These are phyloP conservation scores for Epichloe gansuensis DNA, from an alignment of 2,329 filamentous ascomycete genomes.

Conservation along the genomic window DNA sequence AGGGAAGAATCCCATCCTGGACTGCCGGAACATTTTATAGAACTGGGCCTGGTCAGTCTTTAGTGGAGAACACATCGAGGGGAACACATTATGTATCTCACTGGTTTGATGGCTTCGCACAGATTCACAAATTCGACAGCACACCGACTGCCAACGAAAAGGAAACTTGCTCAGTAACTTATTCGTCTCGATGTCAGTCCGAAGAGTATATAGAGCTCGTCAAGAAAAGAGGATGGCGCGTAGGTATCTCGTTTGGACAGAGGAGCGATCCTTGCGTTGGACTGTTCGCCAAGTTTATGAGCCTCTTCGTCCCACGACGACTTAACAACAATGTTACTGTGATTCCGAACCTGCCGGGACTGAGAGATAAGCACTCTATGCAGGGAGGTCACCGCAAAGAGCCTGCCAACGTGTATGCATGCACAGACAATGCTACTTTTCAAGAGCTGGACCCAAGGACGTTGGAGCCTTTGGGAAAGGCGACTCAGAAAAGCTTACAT, in stretches of 20 bases:
- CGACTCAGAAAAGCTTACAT: constrained; percentile 48
- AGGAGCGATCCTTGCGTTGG: constrained; percentile 61
- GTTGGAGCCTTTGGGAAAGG: constrained; percentile 56
- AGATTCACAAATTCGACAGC: constrained; percentile 62
- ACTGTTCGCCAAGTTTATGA: constrained; percentile 59
- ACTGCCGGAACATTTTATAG: constrained; percentile 60
- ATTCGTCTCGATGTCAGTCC: constrained; percentile 58
- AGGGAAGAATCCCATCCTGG: constrained; percentile 57
- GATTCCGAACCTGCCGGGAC: constrained; percentile 49
- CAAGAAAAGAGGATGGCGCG: constrained; percentile 42
- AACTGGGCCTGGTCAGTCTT: constrained; percentile 57
- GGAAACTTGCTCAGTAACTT: constrained; percentile 36
- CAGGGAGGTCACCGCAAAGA: constrained; percentile 22
- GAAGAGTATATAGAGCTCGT: constrained; percentile 50
- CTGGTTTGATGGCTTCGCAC: constrained; percentile 71
- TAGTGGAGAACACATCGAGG: constrained; percentile 42
- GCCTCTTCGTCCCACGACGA: constrained; percentile 33
- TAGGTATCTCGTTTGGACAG: constrained; percentile 53
- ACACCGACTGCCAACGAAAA: constrained; percentile 23
- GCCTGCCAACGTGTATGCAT: constrained; percentile 8
- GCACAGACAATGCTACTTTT: constrained; percentile 38
- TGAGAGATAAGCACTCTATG: constrained; percentile 15
- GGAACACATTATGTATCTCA: constrained; percentile 53
- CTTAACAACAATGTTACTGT: constrained; percentile 53
- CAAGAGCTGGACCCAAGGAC: constrained; percentile 56